These are phyloP conservation scores for Aspergillus ochraceus DNA, from an alignment of 2,329 filamentous ascomycete species.

Conservation along the genomic window DNA sequence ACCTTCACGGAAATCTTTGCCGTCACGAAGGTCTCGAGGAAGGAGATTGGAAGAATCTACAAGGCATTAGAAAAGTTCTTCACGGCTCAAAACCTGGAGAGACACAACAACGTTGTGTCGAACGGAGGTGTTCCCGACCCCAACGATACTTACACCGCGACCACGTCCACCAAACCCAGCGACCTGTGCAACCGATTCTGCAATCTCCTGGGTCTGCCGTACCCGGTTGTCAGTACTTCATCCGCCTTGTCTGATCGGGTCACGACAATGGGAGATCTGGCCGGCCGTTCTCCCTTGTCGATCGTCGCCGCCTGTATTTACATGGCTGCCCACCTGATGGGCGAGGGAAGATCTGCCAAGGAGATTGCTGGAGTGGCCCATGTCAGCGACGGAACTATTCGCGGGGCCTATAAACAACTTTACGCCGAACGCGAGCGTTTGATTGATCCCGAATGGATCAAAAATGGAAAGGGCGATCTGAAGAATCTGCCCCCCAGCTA, in stretches of 20 bases:
- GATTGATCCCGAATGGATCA: conserved; percentile 73
- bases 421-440: conserved; percentile 73
- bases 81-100: conserved; percentile 67
- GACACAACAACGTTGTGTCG: conserved; percentile 50
- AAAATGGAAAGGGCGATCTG: conserved; percentile 68
- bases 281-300: conserved; percentile 89
- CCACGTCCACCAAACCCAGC: conserved; percentile 73
- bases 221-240: conserved; percentile 76
- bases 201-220: conserved; percentile 74
- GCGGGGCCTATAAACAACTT: conserved; percentile 89
- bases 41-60: conserved; percentile 95
- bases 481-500: conserved; percentile 64
- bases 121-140: conserved; percentile 52
- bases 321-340: conserved; percentile 87
- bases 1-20: conserved; percentile 95
- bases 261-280: conserved; percentile 74
- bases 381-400: conserved; percentile 95
- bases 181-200: conserved; percentile 90
- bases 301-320: conserved; percentile 96
- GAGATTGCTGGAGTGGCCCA: conserved; percentile 82
- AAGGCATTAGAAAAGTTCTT: conserved; percentile 90
- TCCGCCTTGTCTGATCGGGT: conserved; percentile 76
- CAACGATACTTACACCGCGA: conserved; percentile 67
- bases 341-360: conserved; percentile 74
- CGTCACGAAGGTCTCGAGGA: conserved; percentile 90